phyloP scores from a whole-genome alignment of 768 basidiomycete species.

The Flagelloscypha sp. region DNA sequence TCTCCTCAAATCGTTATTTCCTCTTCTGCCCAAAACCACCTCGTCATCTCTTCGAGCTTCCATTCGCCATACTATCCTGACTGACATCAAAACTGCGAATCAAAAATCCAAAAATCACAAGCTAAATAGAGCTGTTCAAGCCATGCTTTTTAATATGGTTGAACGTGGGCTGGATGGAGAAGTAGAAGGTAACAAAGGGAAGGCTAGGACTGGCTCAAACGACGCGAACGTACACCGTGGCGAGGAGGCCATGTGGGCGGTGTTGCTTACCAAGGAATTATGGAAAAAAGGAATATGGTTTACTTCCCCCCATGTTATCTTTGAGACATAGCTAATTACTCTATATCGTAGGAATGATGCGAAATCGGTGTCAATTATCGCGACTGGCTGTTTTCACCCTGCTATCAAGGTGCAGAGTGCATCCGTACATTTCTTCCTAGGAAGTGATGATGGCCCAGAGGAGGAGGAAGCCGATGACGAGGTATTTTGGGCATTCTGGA shows the following conservation, averaged over 20 bases:
- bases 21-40: conserved; percentile 88
- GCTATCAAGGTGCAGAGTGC: conserved; percentile 90
- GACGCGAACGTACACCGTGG: conserved; percentile 38
- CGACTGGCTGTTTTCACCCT: conserved; percentile 90
- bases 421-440: conserved; percentile 95
- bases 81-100: conserved; percentile 90
- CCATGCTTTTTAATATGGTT: conserved; percentile 93
- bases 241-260: conserved; percentile 96
- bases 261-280: conserved; percentile 85
- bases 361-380: conserved; percentile 88
- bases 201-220: conserved; percentile 34
- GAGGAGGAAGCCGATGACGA: conserved; percentile 66
- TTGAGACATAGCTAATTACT: conserved; percentile 4
- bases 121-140: conserved; percentile 91
- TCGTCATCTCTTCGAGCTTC: conserved; percentile 75
- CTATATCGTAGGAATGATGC: conserved; percentile 62
- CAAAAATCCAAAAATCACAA: conserved; percentile 86
- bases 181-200: conserved; percentile 79
- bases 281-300: conserved; percentile 92
- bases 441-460: conserved; percentile 72
- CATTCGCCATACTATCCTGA: conserved; percentile 89
- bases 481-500: conserved; percentile 16
- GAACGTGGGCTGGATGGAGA: conserved; percentile 84
- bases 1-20: conserved; percentile 85
- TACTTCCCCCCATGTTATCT: conserved; percentile 9